These are phyloP conservation scores for Hypomyces rosellus DNA, from an alignment of 2,329 filamentous ascomycete genomes.

Conservation along the genomic window DNA sequence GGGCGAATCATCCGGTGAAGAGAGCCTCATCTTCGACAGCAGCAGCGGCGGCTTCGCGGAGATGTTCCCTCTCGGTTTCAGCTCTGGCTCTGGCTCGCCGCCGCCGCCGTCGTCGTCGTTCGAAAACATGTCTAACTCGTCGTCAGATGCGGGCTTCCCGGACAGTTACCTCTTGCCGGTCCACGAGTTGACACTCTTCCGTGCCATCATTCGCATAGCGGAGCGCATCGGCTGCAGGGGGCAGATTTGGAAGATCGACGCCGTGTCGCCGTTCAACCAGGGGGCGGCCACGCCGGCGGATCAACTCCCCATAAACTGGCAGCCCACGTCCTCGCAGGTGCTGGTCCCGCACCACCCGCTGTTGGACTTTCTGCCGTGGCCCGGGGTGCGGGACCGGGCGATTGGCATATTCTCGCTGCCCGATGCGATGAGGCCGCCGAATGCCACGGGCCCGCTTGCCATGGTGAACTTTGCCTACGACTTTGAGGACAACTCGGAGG, in stretches of 20 bases:
- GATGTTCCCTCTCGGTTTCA: conserved; percentile 11
- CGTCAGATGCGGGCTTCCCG: conserved; percentile 24
- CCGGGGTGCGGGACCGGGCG: conserved; percentile 44
- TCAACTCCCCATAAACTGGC: conserved; percentile 41
- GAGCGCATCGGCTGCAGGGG: conserved; percentile 36
- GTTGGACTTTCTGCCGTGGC: conserved; percentile 54
- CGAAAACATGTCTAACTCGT: conserved; percentile 13
- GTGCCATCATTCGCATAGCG: conserved; percentile 41
- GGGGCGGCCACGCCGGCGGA: conserved; percentile 25
- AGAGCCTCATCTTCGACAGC: conserved; percentile 1
- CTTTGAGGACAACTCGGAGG: conserved; percentile 49
- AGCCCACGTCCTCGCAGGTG: conserved; percentile 44
- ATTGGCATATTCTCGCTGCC: conserved; percentile 47
- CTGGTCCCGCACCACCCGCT: conserved; percentile 50
- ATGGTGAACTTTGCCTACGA: conserved; percentile 50
- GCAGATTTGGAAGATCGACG: conserved; percentile 39
- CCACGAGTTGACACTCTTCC: conserved; percentile 42
- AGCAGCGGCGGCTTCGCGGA: conserved; percentile 1
- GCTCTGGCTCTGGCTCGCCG: too few relatives aligned
- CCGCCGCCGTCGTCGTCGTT: conserved; percentile 19
- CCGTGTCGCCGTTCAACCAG: conserved; percentile 40
- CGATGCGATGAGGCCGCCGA: conserved; percentile 38
- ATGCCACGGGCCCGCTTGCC: conserved; percentile 39
- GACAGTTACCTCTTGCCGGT: conserved; percentile 46
- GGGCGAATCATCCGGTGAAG: conserved; percentile 3